Base-by-base conservation (phyloP, 2,329 filamentous ascomycete genomes). In the Domatiomyces catenatus region DNA sequence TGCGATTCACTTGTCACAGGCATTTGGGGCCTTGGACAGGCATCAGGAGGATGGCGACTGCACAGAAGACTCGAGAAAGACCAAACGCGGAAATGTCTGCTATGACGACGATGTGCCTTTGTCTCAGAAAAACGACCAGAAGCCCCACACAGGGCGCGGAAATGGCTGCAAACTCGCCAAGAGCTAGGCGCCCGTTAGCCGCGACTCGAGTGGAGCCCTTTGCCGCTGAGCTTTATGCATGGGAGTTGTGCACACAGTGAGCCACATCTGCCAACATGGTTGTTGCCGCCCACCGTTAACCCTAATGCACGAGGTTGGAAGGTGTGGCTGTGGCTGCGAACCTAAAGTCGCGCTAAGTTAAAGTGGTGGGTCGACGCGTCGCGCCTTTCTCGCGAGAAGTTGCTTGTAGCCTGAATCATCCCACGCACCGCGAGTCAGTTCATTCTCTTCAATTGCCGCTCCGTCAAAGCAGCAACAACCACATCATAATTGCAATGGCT, bases 401-500 rank as follows among this genome's bases (percentile, higher is more conserved):
- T 50, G 42, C 20, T 50, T 44, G 43, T 48, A 47, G 47, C 46
- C 48, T 50, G 47, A 52, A 48, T 50, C 51, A 50, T 50, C 43
- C 47, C 26, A 47, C 45, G 17, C 42, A 44, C 22, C 42, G 43
- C 45, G 45, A 47, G 20, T 47, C 45, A 47, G 45, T 47, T 19
- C 22, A 32, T 42, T 48, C 52, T 54, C 54, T 51, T 48, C 52
- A 56, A 54, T 52, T 53, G 44, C 26, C 48, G 46, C 48, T 48
- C 48, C 48, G 49, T 54, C 60, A 60, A 60, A 61, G 59, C 60
- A 59, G 70, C 70, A 68, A 63, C 67, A 59, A 62, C 64, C 52
- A 62, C 63, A 50, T 59, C 66, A 48, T 47, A 28, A 24, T 15
- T 47, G 43, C 22, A 19, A 61, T 63, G 61, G 60, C 60, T 54